Evolutionary conservation across 164 flowering plant genomes (phyloP), one percentile per base, ranked within the genome.

Genomic region (Nymphaea colorata): DNA sequence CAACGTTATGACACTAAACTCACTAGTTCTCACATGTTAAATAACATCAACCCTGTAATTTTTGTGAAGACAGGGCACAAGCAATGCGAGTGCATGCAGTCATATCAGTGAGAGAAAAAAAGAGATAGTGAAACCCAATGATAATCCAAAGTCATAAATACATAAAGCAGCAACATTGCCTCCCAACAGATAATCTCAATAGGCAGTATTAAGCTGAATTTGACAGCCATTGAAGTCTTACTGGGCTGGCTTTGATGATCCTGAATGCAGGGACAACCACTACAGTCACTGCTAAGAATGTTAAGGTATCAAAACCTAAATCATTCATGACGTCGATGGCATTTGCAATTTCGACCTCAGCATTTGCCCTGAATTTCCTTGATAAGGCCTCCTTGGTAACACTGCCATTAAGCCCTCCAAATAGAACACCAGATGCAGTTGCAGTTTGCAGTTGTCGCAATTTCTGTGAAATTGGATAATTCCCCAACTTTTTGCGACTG

Each of bases 251-350:
- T 85, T 70, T 88, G 76, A 88, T 64, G 75, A 76, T 55, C 83
- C 79, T 91, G 85, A 94, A 90, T 53, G 82, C 89, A 71, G 99
- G 99, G 75, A 94, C 93, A 74, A 94, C 78, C 72, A 90, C 41
- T 45, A 94, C 97, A 68, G 97, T 94, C 68, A 91, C 97, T 17
- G 78, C 84, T 70, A 94, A 79, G 75, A 91, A 91, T 61, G 99
- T 94, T 77, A 94, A 74, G 64, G 99, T 91, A 80, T 94, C 99
- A 79, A 87, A 73, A 47, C 99, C 99, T 76, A 94, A 78, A 76
- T 94, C 99, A 84, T 94, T 91, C 63, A 94, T 86, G 67, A 94
- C 97, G 62, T 94, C 99, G 73, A 94, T 75, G 64, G 95, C 96
- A 79, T 70, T 70, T 45, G 89, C 87, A 76, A 91, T 87, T 55